These are phyloP conservation scores for Batkoa obscura DNA, from an alignment of 371 early-diverging fungal genomes.

Conservation along the genomic window DNA sequence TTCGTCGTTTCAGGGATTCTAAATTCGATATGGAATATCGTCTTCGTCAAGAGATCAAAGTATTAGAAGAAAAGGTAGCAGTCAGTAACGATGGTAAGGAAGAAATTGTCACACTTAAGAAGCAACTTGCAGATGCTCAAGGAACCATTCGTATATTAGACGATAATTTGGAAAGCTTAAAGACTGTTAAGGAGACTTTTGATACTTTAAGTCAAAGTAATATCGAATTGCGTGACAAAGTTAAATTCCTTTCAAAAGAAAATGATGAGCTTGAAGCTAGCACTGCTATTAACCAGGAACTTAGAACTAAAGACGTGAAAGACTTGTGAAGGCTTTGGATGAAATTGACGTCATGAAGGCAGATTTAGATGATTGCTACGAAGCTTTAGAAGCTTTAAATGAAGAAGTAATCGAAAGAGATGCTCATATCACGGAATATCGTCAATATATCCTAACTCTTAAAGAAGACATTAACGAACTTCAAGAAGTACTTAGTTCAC, in stretches of 20 bases:
- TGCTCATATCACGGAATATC: conserved; percentile 63
- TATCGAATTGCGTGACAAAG: conserved; percentile 17
- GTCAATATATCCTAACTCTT: conserved; percentile 55
- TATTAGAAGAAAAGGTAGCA: not conserved
- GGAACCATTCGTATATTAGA: too few relatives aligned
- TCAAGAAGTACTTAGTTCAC: conserved; percentile 34
- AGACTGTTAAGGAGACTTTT: conserved; percentile 42
- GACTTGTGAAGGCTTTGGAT: conserved; percentile 60
- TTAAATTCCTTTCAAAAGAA: conserved; percentile 52
- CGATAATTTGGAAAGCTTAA: too few relatives aligned
- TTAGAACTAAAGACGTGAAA: conserved; percentile 79
- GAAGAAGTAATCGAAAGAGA: conserved; percentile 74
- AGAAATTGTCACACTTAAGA: too few relatives aligned
- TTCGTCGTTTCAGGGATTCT: too few relatives aligned
- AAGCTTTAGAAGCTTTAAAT: conserved; percentile 38
- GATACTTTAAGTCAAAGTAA: conserved; percentile 19
- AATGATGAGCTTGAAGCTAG: conserved; percentile 81
- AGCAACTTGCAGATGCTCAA: conserved; percentile 62
- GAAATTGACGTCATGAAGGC: conserved; percentile 66
- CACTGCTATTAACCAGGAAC: conserved; percentile 73
- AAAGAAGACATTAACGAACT: conserved; percentile 53
- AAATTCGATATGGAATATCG: conserved; percentile 26
- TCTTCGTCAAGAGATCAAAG: conserved; percentile 17
- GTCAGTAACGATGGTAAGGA: conserved; percentile 4
- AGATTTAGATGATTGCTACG: conserved; percentile 34